Base-by-base conservation (phyloP, 169 alveolate species). In the Plasmodium berghei region DNA sequence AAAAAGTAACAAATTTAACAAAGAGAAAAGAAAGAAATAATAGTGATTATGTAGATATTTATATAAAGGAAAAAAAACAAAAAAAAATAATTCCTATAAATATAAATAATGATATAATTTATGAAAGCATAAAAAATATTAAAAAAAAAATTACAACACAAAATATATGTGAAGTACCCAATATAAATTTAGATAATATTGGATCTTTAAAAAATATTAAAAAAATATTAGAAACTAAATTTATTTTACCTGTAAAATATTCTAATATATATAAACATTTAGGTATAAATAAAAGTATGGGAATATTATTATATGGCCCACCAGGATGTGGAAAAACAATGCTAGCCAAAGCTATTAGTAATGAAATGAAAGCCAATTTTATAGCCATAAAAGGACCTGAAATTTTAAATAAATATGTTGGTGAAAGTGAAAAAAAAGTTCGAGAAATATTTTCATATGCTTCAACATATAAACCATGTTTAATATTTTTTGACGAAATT, bases 401-500 rank as follows among this genome's bases (percentile, higher is more conserved):
- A 72, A 94, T 98, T 59, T 94, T 97, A 94, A 98, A 98, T 92
- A 99, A 98, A 94, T 98, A 98, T 95, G 99, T 99, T 14, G 99
- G 99, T 10, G 99, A 98, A 88, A 98, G 99, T 62, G 99, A 99
- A 93, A 95, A 97, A 80, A 99, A 99, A n/a, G 98, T 99, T 45
- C 95, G 99, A 86, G 95, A 97, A 67, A 97, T 98, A 14, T 99
- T 99, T 93, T 97, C 97, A 72, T 97, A 99, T 93, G 99, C 99
- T 4, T 94, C 98, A 58, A 97, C 97, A 22, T 97, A 99, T 71
- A 96, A 98, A 52, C 99, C 99, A 20, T 98, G 99, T 77, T 96
- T 98, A 42, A 97, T 99, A 34, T 97, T 99, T 95, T 99, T 99
- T 93, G 99, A 99, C 93, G 99, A 99, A 94, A 93, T 99, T 40